phyloP scores from a whole-genome alignment of 1,139 yeast species.

The Lodderomyces theae region DNA sequence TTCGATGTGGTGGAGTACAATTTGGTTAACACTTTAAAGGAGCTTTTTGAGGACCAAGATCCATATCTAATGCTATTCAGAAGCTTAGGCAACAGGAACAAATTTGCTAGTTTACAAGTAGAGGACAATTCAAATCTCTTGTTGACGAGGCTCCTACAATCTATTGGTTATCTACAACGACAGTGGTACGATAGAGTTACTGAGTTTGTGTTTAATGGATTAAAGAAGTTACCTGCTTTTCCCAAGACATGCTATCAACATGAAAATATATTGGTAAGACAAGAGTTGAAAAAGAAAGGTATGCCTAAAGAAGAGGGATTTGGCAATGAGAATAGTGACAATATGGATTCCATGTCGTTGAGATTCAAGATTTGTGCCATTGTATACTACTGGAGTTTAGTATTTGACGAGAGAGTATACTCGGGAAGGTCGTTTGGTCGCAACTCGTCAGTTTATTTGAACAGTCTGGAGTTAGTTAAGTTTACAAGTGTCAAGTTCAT shows the following conservation, averaged over 20 bases:
- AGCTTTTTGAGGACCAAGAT: slow-evolving; percentile 6
- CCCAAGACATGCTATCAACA: slow-evolving; percentile 31
- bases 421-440: neutral
- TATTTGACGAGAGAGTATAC: slow-evolving; percentile 11
- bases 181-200: slow-evolving; percentile 35
- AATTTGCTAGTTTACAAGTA: slow-evolving; percentile 7
- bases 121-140: slow-evolving; percentile 9
- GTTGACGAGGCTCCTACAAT: slow-evolving; percentile 18
- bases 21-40: slow-evolving; percentile 15
- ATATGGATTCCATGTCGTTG: slow-evolving; percentile 26
- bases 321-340: slow-evolving; percentile 20
- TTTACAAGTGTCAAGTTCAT: slow-evolving; percentile 10
- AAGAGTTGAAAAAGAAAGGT: slow-evolving; percentile 14
- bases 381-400: slow-evolving; percentile 23
- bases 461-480: slow-evolving; percentile 8
- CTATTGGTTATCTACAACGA: slow-evolving; percentile 17
- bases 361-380: slow-evolving; percentile 24
- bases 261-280: slow-evolving; percentile 23
- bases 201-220: slow-evolving; percentile 30
- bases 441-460: slow-evolving; percentile 1
- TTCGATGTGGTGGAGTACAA: slow-evolving; percentile 23
- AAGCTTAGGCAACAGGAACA: slow-evolving; percentile 1
- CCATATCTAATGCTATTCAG: slow-evolving; percentile 5
- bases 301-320: slow-evolving; percentile 3
- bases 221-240: slow-evolving; percentile 13